phyloP scores from a whole-genome alignment of 768 basidiomycete species.

The Hortiboletus campestris region DNA sequence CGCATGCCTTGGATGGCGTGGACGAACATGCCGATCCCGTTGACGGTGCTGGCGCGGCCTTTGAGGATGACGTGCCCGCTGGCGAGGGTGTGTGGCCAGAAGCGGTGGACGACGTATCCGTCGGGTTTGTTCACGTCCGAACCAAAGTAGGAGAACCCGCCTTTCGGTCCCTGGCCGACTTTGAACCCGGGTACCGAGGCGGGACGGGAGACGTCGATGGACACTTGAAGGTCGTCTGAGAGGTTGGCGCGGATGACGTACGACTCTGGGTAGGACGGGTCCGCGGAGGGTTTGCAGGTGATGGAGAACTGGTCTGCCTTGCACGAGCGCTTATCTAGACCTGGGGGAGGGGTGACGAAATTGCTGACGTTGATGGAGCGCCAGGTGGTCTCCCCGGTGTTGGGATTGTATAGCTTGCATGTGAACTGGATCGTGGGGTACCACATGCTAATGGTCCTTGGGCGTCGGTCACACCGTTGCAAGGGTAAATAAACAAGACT shows the following conservation, averaged over 20 bases:
- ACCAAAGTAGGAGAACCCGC: conserved; percentile 89
- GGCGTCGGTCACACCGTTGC: conserved; percentile 8
- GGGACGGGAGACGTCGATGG: conserved; percentile 69
- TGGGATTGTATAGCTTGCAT: conserved; percentile 82
- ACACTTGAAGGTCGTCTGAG: conserved; percentile 75
- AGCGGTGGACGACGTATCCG: conserved; percentile 85
- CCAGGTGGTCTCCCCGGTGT: conserved; percentile 74
- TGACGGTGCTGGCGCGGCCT: conserved; percentile 54
- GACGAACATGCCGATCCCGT: conserved; percentile 81
- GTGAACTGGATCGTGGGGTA: conserved; percentile 94
- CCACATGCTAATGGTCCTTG: conserved; percentile 61
- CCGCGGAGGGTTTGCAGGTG: conserved; percentile 55
- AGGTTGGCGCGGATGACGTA: conserved; percentile 82
- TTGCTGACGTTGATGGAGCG: conserved; percentile 83
- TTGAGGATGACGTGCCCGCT: conserved; percentile 67
- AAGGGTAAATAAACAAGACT: conserved; percentile 31
- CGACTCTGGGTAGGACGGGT: conserved; percentile 63
- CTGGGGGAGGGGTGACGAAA: conserved; percentile 72
- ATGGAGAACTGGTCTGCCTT: conserved; percentile 85
- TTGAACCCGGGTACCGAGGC: conserved; percentile 83
- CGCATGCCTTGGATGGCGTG: conserved; percentile 99
- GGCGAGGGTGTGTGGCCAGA: conserved; percentile 74
- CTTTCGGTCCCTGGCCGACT: conserved; percentile 81
- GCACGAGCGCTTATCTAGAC: conserved; percentile 81
- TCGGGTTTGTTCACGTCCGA: conserved; percentile 64